A percentile compares a stretch with the other conserved stretches of the same genome.
phyloP scores from a whole-genome alignment of 768 basidiomycete species.

The Pilatotrama ljubarskyi region DNA sequence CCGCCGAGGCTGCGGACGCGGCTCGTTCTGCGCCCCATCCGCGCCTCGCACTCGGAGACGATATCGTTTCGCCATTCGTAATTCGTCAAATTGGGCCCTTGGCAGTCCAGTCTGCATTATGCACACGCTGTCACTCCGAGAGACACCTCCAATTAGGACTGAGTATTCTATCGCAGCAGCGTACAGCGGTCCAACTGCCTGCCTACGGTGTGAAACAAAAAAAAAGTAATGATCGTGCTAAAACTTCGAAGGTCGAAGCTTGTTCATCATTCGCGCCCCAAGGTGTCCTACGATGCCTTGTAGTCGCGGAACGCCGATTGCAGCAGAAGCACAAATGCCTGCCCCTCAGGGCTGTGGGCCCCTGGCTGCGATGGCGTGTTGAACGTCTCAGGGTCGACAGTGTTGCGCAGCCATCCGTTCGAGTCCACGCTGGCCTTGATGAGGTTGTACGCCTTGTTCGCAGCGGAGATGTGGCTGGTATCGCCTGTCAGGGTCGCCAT shows the following conservation, averaged over 20 bases:
- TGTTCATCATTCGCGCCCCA: not conserved
- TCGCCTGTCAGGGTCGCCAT: slow-evolving; percentile 46
- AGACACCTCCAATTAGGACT: no score
- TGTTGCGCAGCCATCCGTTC: slow-evolving; percentile 45
- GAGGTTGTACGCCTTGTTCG: slow-evolving; percentile 41
- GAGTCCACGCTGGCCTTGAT: slow-evolving; percentile 40
- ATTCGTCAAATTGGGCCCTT: no score
- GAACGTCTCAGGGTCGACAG: slow-evolving; percentile 55
- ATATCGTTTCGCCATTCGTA: not conserved
- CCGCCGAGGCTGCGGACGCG: not conserved
- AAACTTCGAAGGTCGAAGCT: not conserved
- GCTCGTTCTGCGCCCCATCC: not conserved
- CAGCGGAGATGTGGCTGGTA: slow-evolving; percentile 38
- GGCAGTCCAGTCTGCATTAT: no score
- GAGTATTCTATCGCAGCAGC: no score
- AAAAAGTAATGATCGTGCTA: not conserved
- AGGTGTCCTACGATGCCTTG: not conserved
- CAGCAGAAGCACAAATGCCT: slow-evolving; percentile 58
- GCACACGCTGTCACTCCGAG: no score
- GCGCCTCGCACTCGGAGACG: no score
- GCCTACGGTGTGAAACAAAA: not conserved
- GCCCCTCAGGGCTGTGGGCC: slow-evolving; percentile 53
- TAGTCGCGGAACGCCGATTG: slow-evolving; percentile 44
- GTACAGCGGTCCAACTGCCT: not conserved
- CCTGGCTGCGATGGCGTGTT: slow-evolving; percentile 37